A percentile compares a stretch with the other conserved stretches of the same genome.
Conservation (phyloP, 2,329 filamentous ascomycete species). For the Fusarium camptoceras region DNA sequence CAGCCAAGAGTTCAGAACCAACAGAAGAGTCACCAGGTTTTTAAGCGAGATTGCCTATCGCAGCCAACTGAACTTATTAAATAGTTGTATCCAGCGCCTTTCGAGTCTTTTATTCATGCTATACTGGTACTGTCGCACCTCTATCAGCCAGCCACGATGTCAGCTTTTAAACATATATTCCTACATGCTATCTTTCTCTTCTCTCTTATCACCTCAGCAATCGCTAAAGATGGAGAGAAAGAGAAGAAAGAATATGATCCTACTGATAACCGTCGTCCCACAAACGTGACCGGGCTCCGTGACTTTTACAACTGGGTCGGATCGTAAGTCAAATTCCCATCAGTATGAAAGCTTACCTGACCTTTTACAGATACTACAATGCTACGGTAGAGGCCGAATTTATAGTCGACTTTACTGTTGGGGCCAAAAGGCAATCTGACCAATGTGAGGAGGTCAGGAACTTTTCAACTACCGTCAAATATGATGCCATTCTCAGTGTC, state of each 20-base stretch:
- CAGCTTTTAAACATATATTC: neutral
- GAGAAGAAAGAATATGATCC: neutral
- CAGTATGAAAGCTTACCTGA: fast-evolving
- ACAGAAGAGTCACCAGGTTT: neutral
- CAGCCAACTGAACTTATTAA: neutral
- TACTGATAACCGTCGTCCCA: neutral
- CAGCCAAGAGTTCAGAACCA: neutral
- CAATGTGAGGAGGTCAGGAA: neutral
- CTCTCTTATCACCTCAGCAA: neutral
- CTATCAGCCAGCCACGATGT: neutral
- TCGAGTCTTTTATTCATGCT: fast-evolving
- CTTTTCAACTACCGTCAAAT: neutral
- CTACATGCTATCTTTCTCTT: neutral
- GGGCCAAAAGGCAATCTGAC: no score
- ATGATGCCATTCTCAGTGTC: neutral
- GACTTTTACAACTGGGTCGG: slow-evolving; percentile 6
- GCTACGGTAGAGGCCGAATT: neutral
- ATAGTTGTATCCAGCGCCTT: neutral
- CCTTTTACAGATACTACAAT: neutral
- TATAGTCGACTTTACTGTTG: neutral
- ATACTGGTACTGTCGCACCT: neutral
- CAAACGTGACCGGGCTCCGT: neutral
- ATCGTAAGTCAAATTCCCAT: neutral
- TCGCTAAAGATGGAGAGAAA: neutral
- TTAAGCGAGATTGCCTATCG: neutral